Percentiles rank a stretch among this genome's conserved stretches.
These are phyloP conservation scores for Leishmania aethiopica DNA, from an alignment of 208 protist genomes.

Conservation along the genomic window DNA sequence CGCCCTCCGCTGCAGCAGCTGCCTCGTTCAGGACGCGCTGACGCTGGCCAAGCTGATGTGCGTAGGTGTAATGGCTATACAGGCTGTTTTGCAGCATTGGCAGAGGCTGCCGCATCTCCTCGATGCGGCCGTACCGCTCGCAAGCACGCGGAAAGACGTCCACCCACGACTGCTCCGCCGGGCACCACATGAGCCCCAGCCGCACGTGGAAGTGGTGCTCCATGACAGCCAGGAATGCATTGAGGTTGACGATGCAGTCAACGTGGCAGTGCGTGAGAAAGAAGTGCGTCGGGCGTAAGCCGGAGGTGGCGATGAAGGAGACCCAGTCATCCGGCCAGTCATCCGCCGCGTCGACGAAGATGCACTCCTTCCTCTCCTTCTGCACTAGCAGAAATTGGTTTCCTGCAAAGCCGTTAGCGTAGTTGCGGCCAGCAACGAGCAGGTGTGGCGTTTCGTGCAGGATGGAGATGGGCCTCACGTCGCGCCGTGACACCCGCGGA, in stretches of 20 bases:
- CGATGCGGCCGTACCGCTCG: conserved; percentile 73
- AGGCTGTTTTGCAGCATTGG: conserved; percentile 67
- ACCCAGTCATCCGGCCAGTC: conserved; percentile 93
- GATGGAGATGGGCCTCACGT: conserved; percentile 69
- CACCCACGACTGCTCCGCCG: conserved; percentile 81
- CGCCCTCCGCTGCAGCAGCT: conserved; percentile 5
- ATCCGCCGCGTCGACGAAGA: conserved; percentile 87
- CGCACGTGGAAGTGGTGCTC: conserved; percentile 45
- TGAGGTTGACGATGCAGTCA: conserved; percentile 87
- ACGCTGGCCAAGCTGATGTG: conserved; percentile 39
- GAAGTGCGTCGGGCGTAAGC: conserved; percentile 65
- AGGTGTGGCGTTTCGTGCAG: conserved; percentile 86
- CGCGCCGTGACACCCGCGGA: conserved; percentile 68
- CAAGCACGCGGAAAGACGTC: conserved; percentile 76
- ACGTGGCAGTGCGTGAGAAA: conserved; percentile 92
- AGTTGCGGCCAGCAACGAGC: conserved; percentile 75
- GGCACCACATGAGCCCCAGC: conserved; percentile 79
- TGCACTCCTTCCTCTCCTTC: conserved; percentile 64
- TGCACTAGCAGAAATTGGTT: conserved; percentile 89
- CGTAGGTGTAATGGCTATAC: conserved; percentile 69
- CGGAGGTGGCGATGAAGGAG: conserved; percentile 70
- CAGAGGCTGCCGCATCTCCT: conserved; percentile 65
- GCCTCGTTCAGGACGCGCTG: conserved; percentile 31
- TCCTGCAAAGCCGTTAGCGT: conserved; percentile 79
- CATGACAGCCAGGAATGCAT: conserved; percentile 69